A percentile compares a stretch with the other conserved stretches of the same genome.
phyloP scores from a whole-genome alignment of 2,329 filamentous ascomycete genomes.

The Aureobasidium pullulans region DNA sequence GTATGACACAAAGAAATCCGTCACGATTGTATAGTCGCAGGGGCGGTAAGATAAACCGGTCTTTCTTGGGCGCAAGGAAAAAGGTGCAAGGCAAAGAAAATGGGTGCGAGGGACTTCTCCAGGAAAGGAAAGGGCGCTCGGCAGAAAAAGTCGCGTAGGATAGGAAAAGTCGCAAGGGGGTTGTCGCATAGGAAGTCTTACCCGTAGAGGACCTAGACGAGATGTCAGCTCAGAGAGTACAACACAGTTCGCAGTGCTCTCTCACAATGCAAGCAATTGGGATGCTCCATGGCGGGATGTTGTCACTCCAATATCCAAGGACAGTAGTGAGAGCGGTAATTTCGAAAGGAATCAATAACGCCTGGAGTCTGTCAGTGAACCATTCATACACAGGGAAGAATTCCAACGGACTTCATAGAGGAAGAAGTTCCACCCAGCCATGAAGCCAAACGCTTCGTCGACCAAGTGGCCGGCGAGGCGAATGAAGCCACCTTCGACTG shows the following conservation, averaged over 20 bases:
- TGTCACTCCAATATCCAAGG: slow-evolving; percentile 31
- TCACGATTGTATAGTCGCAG: neutral
- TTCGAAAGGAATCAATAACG: slow-evolving; percentile 40
- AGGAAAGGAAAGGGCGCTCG: slow-evolving; percentile 1
- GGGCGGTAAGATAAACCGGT: neutral
- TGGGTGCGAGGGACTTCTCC: neutral
- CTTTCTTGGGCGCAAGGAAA: slow-evolving; percentile 9
- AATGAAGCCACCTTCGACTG: slow-evolving; percentile 54
- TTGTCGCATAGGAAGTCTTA: slow-evolving; percentile 8
- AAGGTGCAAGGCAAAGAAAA: neutral
- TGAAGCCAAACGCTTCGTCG: slow-evolving; percentile 54
- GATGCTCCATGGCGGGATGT: slow-evolving; percentile 33
- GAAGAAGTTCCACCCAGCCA: slow-evolving; percentile 44
- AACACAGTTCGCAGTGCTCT: neutral
- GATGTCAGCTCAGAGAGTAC: neutral
- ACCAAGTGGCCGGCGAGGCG: slow-evolving; percentile 55
- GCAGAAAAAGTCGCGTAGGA: slow-evolving; percentile 9
- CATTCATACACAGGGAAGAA: no score
- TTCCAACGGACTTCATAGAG: slow-evolving; percentile 34
- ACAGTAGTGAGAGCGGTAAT: slow-evolving; percentile 37
- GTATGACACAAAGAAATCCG: neutral
- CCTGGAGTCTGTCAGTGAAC: neutral
- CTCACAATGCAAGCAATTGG: slow-evolving; percentile 12
- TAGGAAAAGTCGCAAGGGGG: neutral
- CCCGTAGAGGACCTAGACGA: slow-evolving; percentile 1